Evolutionary conservation across 176 grass and related monocot species (phyloP).

Genomic region (Musa troglodytarum): DNA sequence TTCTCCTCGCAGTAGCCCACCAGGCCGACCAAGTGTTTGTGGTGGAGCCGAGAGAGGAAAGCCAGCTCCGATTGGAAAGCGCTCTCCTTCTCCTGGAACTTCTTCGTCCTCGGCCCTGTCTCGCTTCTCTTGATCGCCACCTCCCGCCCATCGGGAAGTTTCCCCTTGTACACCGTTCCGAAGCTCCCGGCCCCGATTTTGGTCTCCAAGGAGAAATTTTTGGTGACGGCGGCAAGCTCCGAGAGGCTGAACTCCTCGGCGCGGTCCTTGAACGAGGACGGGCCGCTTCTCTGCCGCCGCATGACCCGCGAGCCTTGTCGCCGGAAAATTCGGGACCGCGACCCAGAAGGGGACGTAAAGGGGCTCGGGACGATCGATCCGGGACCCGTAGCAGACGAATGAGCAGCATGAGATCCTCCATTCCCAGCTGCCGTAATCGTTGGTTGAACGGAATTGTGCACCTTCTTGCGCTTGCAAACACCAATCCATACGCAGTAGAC

Average conservation of each 20-base stretch:
- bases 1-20: constrained; percentile 80
- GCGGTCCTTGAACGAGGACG: constrained; percentile 78
- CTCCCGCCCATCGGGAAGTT: constrained; percentile 70
- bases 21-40: constrained; percentile 85
- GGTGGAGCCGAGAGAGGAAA: constrained; percentile 80
- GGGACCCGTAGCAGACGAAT: not conserved
- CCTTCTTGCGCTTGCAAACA: constrained; percentile 61
- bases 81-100: constrained; percentile 83
- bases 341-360: constrained; percentile 30
- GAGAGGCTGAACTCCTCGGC: constrained; percentile 54
- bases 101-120: constrained; percentile 30
- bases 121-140: constrained; percentile 92
- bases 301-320: constrained; percentile 72
- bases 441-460: constrained; percentile 88
- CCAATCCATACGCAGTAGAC: constrained; percentile 45
- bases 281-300: constrained; percentile 83
- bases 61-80: constrained; percentile 89
- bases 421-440: constrained; percentile 9
- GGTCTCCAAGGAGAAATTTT: constrained; percentile 41
- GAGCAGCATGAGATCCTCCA: not conserved
- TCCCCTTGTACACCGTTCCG: constrained; percentile 70
- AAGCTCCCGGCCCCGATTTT: constrained; percentile 85
- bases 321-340: constrained; percentile 31
- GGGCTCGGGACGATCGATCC: constrained; percentile 18
- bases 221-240: constrained; percentile 57